Evolutionary conservation across 2,329 filamentous ascomycete genomes (phyloP).

Genomic region (Sporothrix pallida): DNA sequence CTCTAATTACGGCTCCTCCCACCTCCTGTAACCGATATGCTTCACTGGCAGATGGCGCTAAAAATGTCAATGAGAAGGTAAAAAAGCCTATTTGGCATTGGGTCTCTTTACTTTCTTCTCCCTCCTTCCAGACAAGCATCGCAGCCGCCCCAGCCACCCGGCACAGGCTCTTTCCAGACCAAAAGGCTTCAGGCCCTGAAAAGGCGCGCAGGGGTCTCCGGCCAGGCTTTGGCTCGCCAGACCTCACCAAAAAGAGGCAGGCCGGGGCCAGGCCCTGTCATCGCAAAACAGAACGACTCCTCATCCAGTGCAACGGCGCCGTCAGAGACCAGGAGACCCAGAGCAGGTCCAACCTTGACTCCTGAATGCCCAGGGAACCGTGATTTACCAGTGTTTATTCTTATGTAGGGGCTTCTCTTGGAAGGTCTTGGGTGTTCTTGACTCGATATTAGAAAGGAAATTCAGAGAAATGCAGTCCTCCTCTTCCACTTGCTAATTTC

Average conservation of each 20-base stretch:
- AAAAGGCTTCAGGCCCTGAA: background rate
- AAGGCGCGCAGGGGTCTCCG: background rate
- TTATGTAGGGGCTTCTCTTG: background rate
- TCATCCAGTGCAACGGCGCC: conserved; percentile 23
- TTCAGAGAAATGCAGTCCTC: background rate
- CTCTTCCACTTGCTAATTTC: conserved; percentile 12
- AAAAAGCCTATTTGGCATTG: conserved; percentile 1
- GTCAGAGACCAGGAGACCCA: background rate
- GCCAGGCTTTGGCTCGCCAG: background rate
- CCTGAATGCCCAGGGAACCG: conserved; percentile 1
- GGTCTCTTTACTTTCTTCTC: background rate
- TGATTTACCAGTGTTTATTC: background rate
- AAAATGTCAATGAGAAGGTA: background rate
- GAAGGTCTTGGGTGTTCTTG: no score
- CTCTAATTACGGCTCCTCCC: conserved; percentile 26
- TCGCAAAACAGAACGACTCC: conserved; percentile 16
- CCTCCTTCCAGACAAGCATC: background rate
- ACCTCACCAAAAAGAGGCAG: background rate
- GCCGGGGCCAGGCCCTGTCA: background rate
- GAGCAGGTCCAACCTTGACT: background rate
- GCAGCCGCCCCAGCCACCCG: conserved; percentile 21
- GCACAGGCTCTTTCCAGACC: conserved; percentile 17
- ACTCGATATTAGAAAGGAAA: no score
- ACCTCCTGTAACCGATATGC: conserved; percentile 11
- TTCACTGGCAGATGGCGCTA: background rate